Percentiles rank a stretch among this genome's conserved stretches.
Evolutionary conservation across 176 grass and related monocot genomes (phyloP).

Genomic region (Puya raimondii): DNA sequence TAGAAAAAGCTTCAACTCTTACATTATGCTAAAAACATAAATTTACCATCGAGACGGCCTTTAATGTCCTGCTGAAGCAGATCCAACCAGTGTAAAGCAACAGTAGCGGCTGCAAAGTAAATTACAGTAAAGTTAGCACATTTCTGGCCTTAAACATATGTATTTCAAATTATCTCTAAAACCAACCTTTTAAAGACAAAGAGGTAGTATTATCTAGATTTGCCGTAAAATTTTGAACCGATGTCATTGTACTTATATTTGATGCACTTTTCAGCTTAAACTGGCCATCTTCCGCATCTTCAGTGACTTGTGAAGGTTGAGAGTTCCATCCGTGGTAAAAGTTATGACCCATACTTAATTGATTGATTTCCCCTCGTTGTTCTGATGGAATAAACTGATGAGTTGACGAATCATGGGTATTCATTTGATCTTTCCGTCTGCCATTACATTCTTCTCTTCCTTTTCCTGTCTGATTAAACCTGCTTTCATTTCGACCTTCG

Average conservation of each 20-base stretch:
- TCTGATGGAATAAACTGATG: conserved; percentile 6
- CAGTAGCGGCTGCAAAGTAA: conserved; percentile 53
- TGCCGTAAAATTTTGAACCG: conserved; percentile 38
- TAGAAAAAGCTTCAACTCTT: not conserved
- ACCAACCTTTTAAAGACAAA: conserved; percentile 59
- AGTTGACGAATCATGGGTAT: not conserved
- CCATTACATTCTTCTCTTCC: conserved; percentile 3
- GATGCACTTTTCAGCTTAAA: conserved; percentile 64
- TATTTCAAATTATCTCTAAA: not conserved
- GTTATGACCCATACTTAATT: conserved; percentile 6
- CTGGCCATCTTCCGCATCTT: conserved; percentile 14
- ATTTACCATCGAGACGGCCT: conserved; percentile 80
- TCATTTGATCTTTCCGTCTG: conserved; percentile 10
- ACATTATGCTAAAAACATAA: conserved; percentile 2
- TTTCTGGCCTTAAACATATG: not conserved
- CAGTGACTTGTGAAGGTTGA: not conserved
- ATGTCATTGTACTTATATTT: conserved; percentile 23
- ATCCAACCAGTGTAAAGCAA: conserved; percentile 90
- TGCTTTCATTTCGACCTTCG: conserved; percentile 24
- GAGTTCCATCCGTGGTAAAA: not conserved
- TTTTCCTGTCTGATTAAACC: conserved; percentile 4
- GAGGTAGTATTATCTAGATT: conserved; percentile 53
- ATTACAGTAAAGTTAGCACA: conserved; percentile 2
- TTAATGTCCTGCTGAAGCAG: conserved; percentile 86
- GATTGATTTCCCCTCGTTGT: not conserved